These are phyloP conservation scores for Fusarium nygamai DNA, from an alignment of 2,329 filamentous ascomycete genomes.

Conservation along the genomic window DNA sequence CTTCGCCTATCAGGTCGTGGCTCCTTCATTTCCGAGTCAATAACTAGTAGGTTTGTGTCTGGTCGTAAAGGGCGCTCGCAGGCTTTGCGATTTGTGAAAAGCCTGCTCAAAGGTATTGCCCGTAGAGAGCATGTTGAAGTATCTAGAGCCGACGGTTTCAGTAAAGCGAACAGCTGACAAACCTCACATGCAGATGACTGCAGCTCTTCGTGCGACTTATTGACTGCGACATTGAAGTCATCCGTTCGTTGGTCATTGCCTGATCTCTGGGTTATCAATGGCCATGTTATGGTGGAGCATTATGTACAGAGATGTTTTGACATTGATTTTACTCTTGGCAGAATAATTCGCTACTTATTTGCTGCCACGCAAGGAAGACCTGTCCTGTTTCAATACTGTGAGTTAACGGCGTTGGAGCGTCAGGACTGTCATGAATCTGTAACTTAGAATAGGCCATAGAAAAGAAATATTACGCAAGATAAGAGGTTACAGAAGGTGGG, in stretches of 20 bases:
- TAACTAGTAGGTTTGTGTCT: not conserved
- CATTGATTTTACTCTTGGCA: not conserved
- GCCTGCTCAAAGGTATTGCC: not conserved
- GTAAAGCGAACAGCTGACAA: not conserved
- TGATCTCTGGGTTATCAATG: accelerated
- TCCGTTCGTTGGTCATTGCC: accelerated
- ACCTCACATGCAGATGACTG: not conserved
- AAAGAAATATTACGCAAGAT: not conserved
- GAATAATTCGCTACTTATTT: accelerated
- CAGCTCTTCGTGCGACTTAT: not conserved
- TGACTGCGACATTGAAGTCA: not conserved
- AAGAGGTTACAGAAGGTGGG: not conserved
- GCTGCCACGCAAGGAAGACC: not conserved
- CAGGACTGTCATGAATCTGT: accelerated
- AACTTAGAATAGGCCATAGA: accelerated
- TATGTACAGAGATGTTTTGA: accelerated
- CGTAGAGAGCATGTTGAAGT: not conserved
- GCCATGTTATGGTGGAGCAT: not conserved
- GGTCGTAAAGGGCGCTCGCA: not conserved
- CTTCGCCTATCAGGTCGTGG: not conserved
- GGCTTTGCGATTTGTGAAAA: not conserved
- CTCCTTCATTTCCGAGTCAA: not conserved
- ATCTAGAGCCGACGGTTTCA: not conserved
- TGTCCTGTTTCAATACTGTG: accelerated
- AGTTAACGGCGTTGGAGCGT: accelerated